These are phyloP conservation scores for Blastobotrys malaysiensis DNA, from an alignment of 1,139 yeast species.

Conservation along the genomic window DNA sequence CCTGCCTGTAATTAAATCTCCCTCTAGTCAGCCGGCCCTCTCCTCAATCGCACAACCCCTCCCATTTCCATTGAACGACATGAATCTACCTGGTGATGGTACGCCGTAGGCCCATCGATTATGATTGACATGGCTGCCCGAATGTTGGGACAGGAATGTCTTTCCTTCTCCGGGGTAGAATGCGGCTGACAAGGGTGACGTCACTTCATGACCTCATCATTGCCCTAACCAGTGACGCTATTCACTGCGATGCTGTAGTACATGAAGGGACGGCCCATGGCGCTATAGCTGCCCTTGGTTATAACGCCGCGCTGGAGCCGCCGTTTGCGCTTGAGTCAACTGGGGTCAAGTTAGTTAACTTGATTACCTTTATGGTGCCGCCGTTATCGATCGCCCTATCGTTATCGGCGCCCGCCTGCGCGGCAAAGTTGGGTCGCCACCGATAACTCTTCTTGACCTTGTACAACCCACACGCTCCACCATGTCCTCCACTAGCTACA, in stretches of 20 bases:
- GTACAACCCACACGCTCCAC: not conserved
- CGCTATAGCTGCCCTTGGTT: too few species aligned
- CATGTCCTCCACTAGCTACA: slow-evolving; percentile 4
- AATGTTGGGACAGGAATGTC: not conserved
- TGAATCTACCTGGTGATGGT: too few species aligned
- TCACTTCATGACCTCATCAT: not conserved
- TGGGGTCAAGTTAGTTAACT: not conserved
- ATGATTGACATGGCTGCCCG: not conserved
- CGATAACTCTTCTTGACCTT: not conserved
- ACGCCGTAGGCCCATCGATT: not conserved
- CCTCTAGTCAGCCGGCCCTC: not conserved
- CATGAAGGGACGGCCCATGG: not conserved
- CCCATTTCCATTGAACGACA: not conserved
- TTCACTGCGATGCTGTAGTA: not conserved
- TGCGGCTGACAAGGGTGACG: not conserved
- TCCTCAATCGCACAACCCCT: not conserved
- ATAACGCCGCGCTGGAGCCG: too few species aligned
- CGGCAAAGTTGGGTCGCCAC: not conserved
- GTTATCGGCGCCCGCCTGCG: slow-evolving; percentile 2
- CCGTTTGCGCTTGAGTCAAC: not conserved
- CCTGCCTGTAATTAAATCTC: not conserved
- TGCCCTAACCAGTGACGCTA: not conserved
- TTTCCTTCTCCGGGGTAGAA: not conserved
- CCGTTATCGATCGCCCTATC: not conserved
- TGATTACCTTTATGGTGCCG: not conserved